phyloP scores from a whole-genome alignment of 129 eudicot genomes.

The Gnaphalium uliginosum region DNA sequence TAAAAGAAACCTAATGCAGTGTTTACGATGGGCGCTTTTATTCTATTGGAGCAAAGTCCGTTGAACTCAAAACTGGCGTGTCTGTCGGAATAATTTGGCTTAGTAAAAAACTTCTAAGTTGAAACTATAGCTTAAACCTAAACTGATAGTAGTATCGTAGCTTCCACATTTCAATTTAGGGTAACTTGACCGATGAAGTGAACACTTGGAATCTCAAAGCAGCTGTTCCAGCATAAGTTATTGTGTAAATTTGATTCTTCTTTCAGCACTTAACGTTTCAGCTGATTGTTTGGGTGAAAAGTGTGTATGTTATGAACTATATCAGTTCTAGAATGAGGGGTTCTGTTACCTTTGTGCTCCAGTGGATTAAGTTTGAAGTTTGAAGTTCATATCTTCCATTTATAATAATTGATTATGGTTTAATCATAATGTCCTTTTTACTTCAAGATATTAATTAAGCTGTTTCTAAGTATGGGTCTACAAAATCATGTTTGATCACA shows the following conservation, averaged over 20 bases:
- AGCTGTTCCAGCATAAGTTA: background rate
- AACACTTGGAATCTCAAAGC: background rate
- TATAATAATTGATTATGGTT: conserved; percentile 5
- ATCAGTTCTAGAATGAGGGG: background rate
- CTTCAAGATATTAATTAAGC: background rate
- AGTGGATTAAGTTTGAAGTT: background rate
- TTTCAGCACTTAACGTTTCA: background rate
- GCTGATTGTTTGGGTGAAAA: background rate
- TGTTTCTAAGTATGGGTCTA: conserved; percentile 6
- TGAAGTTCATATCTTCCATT: background rate
- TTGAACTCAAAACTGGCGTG: background rate
- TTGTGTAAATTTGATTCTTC: background rate
- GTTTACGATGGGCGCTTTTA: background rate
- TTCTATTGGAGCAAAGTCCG: background rate
- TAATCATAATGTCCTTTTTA: background rate
- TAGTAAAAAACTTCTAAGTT: background rate
- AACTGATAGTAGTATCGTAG: background rate
- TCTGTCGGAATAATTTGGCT: background rate
- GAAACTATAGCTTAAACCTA: background rate
- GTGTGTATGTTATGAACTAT: background rate
- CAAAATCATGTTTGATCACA: background rate
- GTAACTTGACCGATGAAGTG: background rate
- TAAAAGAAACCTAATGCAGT: background rate
- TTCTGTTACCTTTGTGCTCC: no score
- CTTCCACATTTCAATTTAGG: background rate